These are phyloP conservation scores for Crepidotus variabilis DNA, from an alignment of 768 basidiomycete genomes.

Conservation along the genomic window DNA sequence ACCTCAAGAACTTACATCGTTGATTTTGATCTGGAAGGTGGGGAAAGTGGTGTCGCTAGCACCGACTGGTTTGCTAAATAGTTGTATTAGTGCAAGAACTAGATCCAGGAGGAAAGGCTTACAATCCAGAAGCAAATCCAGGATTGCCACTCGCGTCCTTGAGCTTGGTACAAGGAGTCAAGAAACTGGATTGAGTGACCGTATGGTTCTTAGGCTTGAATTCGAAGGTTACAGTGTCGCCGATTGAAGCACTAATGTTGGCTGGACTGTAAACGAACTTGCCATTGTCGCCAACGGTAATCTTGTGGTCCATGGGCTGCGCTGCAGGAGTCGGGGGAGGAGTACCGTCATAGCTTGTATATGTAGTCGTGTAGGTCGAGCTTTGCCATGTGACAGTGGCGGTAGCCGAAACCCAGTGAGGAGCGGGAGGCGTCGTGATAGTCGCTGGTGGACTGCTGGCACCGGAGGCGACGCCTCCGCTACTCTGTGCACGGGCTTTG, in stretches of 20 bases:
- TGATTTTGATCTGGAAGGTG: constrained; percentile 48
- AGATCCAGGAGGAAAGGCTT: constrained; percentile 9
- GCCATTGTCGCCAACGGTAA: constrained; percentile 39
- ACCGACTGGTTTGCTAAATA: constrained; percentile 42
- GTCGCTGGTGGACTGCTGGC: constrained; percentile 6
- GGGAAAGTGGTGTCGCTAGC: constrained; percentile 41
- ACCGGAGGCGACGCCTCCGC: constrained; percentile 15
- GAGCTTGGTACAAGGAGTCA: constrained; percentile 39
- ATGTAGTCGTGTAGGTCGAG: constrained; percentile 33
- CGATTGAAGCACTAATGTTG: constrained; percentile 39
- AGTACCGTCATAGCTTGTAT: constrained; percentile 34
- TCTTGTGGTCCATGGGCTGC: constrained; percentile 28
- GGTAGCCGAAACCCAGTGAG: constrained; percentile 33
- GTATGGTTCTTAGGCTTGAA: constrained; percentile 50
- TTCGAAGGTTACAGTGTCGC: constrained; percentile 45
- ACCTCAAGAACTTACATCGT: constrained; percentile 35
- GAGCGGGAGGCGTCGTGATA: constrained; percentile 26
- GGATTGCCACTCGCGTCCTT: constrained; percentile 33
- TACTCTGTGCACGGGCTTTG: constrained; percentile 25
- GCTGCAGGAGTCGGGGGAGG: constrained; percentile 26
- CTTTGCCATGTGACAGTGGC: constrained; percentile 33
- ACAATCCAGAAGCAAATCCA: constrained; percentile 49
- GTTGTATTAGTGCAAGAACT: not conserved
- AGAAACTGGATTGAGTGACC: constrained; percentile 37
- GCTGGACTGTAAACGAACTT: constrained; percentile 36